Base-by-base conservation (phyloP, 2,329 filamentous ascomycete species). In the Xylariaceae sp. region DNA sequence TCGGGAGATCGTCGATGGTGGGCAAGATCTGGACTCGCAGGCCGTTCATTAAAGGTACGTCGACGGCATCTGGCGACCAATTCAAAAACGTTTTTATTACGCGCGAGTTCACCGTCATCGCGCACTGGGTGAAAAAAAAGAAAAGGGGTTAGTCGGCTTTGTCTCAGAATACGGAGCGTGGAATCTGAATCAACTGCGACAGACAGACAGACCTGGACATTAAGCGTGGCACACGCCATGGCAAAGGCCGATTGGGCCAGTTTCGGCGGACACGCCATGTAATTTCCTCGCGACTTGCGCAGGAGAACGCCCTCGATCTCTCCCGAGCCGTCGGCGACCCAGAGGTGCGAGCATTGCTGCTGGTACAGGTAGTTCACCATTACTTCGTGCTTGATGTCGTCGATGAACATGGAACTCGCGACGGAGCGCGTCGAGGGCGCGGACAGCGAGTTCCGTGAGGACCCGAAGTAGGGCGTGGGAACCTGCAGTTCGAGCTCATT, bases 311-410 rank as follows among this genome's bases (percentile, higher is more conserved):
- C 89, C 71, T 92, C 88, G 4, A 85, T 73, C 65, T 87, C 82
- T 10, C 86, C 87, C 53, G 80, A 85, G 42, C 82, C 83, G 66
- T 90, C 86, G 37, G 83, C 84, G 17, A 91, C 85, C 89, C 89
- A 92, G 39, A 90, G 79, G 62, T 85, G 82, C 10, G 83, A 82
- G 69, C 87, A 90, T 74, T 91, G 88, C 71, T 92, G 88, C 72
- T 92, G 88, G 73, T 90, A 90, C 30, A 92, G 78, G 71, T 90
- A 90, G 74, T 89, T 91, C 61, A 89, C 88, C 88, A 92, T 92
- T 62, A 92, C 87, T 73, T 92, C 88, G 69, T 90, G 86, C 73
- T 88, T 89, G 73, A 90, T 88, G 63, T 89, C 87, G 61, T 89
- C 86, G 9, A 88, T 73, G 61, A 87, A 80, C 58, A 80, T 74